These are phyloP conservation scores for Taphrina betulina DNA, from an alignment of 1,139 yeast species.

Conservation along the genomic window DNA sequence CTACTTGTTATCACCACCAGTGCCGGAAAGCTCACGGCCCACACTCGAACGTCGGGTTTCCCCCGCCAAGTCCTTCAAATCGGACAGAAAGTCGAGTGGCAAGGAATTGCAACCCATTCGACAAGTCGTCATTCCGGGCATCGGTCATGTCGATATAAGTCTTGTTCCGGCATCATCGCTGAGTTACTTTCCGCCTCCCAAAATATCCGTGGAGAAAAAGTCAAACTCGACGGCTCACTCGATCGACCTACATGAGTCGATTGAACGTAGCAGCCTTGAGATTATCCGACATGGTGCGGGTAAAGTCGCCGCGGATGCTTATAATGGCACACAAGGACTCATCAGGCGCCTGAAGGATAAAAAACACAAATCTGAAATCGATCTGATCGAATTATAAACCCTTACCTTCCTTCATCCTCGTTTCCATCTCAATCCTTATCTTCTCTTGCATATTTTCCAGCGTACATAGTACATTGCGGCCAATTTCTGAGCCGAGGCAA, in stretches of 20 bases:
- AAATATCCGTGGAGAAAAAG: background rate
- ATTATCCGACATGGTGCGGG: conserved; percentile 11
- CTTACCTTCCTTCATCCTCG: too few species aligned
- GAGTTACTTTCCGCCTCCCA: conserved; percentile 14
- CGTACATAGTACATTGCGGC: too few species aligned
- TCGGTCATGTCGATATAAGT: conserved; percentile 12
- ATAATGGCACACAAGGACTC: conserved; percentile 19
- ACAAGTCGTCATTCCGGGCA: background rate
- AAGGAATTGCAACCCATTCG: conserved; percentile 3
- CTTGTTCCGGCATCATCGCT: conserved; percentile 7
- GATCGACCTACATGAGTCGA: too few species aligned
- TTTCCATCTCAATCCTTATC: too few species aligned
- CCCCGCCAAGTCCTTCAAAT: background rate
- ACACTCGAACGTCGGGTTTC: background rate
- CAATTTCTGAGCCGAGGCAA: too few species aligned
- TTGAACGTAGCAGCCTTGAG: conserved; percentile 10
- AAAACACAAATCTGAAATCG: background rate
- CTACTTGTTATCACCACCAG: background rate
- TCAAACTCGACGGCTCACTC: too few species aligned
- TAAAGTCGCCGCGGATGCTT: conserved; percentile 15
- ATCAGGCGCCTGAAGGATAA: conserved; percentile 17
- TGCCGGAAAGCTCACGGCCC: too few species aligned
- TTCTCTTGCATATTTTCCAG: too few species aligned
- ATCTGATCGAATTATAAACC: conserved; percentile 9
- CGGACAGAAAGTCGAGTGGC: background rate